These are phyloP conservation scores for Saccharum spontaneum DNA, from an alignment of 176 grass and related monocot genomes.

Conservation along the genomic window DNA sequence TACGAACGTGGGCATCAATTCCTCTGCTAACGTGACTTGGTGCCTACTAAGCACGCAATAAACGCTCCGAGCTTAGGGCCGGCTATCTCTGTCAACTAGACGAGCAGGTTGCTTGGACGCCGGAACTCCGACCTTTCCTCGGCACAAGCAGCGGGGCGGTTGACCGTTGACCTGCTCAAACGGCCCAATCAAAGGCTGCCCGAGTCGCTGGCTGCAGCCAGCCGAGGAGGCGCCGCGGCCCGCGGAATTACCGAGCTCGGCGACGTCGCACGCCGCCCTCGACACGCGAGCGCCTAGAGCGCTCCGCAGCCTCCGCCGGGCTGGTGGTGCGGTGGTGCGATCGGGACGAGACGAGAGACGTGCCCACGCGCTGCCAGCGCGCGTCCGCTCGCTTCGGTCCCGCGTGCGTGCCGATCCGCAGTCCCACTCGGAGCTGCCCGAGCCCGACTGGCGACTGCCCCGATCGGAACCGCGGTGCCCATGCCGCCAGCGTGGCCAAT, in stretches of 20 bases:
- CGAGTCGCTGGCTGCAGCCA: neutral
- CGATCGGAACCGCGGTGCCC: neutral
- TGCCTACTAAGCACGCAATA: no score
- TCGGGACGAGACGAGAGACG: neutral
- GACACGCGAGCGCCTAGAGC: no score
- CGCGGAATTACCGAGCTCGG: no score
- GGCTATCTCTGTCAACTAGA: neutral
- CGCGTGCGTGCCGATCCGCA: neutral
- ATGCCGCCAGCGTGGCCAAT: slow-evolving; percentile 18
- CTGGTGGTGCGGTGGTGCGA: no score
- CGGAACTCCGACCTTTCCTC: neutral
- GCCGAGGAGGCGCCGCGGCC: no score
- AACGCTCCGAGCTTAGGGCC: neutral
- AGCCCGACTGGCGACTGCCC: neutral
- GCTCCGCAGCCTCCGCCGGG: no score
- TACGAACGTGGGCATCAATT: no score
- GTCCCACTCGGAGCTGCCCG: neutral
- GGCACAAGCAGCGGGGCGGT: neutral
- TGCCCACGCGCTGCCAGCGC: neutral
- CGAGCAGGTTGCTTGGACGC: neutral
- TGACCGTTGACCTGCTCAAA: neutral
- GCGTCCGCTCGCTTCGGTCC: neutral
- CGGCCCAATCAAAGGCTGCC: neutral
- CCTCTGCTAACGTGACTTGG: no score
- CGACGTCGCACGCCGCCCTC: neutral